Percentiles rank a stretch among this genome's conserved stretches.
Evolutionary conservation across 2,329 filamentous ascomycete genomes (phyloP).

Genomic region (Exserohilum turcica): DNA sequence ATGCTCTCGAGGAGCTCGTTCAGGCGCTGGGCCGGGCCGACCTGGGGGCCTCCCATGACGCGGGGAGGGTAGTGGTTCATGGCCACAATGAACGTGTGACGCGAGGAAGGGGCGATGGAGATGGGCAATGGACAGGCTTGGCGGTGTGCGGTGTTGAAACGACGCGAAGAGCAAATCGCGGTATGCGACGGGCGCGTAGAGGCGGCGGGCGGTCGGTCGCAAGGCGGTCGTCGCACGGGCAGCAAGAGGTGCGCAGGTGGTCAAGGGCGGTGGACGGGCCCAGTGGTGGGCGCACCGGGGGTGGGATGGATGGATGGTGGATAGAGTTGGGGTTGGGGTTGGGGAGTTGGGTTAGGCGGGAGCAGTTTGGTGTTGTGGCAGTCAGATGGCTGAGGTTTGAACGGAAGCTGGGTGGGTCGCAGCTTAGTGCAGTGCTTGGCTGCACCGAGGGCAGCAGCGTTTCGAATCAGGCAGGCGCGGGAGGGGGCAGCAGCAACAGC

Average conservation of each 20-base stretch:
- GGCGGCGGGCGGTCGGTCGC: constrained; percentile 12
- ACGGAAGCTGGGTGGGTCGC: constrained; percentile 25
- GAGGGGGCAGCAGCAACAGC: constrained; percentile 1
- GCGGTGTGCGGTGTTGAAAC: constrained; percentile 11
- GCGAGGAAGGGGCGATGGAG: neutral
- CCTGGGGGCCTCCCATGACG: constrained; percentile 67
- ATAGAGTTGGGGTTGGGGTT: constrained; percentile 4
- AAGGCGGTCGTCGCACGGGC: constrained; percentile 30
- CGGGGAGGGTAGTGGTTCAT: constrained; percentile 84
- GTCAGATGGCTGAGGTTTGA: constrained; percentile 22
- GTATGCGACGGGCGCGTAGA: constrained; percentile 25
- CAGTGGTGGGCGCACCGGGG: constrained; percentile 31
- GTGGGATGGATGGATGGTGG: constrained; percentile 24
- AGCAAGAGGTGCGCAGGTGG: constrained; percentile 12
- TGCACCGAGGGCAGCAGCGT: constrained; percentile 14
- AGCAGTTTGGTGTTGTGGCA: constrained; percentile 17
- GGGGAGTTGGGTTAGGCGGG: constrained; percentile 7
- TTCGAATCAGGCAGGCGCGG: constrained; percentile 13
- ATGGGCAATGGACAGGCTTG: constrained; percentile 2
- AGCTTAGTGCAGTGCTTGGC: constrained; percentile 18
- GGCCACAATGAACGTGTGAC: constrained; percentile 22
- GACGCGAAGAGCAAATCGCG: constrained; percentile 13
- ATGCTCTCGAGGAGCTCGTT: constrained; percentile 92
- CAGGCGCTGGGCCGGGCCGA: constrained; percentile 72
- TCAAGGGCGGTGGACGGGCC: constrained; percentile 21